A percentile compares a stretch with the other conserved stretches of the same genome.
These are phyloP conservation scores for Acorus gramineus DNA, from an alignment of 106 monocot species.

Conservation along the genomic window DNA sequence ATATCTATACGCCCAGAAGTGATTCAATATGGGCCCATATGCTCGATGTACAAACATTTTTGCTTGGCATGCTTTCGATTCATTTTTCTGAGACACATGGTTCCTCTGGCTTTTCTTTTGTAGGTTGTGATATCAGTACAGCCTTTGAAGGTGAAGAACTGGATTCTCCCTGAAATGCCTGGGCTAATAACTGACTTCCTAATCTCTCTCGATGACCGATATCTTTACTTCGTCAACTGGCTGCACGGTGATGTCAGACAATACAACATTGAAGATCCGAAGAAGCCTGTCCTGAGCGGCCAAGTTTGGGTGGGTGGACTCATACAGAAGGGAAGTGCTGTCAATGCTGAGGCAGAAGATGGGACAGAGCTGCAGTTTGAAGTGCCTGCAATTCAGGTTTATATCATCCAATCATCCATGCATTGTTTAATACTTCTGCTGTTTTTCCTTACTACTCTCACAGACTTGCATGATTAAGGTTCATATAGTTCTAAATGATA, in stretches of 20 bases:
- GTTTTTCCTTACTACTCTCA: too few species aligned
- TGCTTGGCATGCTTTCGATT: neutral
- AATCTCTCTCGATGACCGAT: constrained; percentile 85
- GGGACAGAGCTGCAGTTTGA: constrained; percentile 68
- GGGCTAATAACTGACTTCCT: constrained; percentile 95
- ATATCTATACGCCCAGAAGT: too few species aligned
- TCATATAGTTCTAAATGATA: neutral
- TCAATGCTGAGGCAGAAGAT: constrained; percentile 50
- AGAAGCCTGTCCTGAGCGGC: constrained; percentile 72
- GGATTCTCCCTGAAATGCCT: constrained; percentile 98
- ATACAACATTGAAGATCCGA: constrained; percentile 81
- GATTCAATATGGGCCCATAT: neutral
- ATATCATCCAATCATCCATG: constrained; percentile 1
- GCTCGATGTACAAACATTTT: neutral
- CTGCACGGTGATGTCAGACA: constrained; percentile 90
- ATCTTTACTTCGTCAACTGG: constrained; percentile 92
- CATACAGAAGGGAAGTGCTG: constrained; percentile 62
- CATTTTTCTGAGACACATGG: neutral
- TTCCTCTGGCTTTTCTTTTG: neutral
- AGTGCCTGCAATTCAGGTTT: constrained; percentile 64
- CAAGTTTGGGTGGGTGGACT: constrained; percentile 95
- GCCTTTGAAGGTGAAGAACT: constrained; percentile 80
- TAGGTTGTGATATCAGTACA: constrained; percentile 63
- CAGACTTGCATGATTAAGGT: too few species aligned
- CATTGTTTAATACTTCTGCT: neutral